Conservation (phyloP, 805 yeast species). For the Spathaspora boniae region DNA sequence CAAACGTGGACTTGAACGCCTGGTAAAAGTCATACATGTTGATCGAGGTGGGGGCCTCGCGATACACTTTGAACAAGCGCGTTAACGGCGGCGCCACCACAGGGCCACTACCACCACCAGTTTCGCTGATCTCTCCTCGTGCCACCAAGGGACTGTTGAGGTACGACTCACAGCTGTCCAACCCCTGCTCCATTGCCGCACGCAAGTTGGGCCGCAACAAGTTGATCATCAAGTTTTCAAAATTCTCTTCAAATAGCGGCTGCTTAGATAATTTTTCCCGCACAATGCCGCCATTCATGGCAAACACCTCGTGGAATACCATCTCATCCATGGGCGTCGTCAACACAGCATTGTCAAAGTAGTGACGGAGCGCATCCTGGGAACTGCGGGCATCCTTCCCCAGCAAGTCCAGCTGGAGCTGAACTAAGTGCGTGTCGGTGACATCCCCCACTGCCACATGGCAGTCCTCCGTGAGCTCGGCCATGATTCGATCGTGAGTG, state of each 20-base stretch:
- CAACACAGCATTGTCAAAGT: conserved; percentile 8
- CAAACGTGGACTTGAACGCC: conserved; percentile 54
- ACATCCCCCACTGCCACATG: conserved; percentile 8
- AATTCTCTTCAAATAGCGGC: conserved; percentile 31
- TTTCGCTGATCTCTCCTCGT: neutral
- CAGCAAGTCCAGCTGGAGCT: conserved; percentile 1
- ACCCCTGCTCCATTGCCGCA: conserved; percentile 24
- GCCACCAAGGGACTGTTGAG: conserved; percentile 15
- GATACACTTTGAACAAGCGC: conserved; percentile 61
- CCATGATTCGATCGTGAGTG: neutral
- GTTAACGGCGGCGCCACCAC: conserved; percentile 14
- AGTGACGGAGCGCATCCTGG: conserved; percentile 1
- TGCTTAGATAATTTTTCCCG: conserved; percentile 1
- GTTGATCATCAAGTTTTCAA: conserved; percentile 35
- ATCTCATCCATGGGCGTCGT: conserved; percentile 19
- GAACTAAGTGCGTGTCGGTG: conserved; percentile 9
- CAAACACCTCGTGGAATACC: conserved; percentile 30
- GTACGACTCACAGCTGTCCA: conserved; percentile 28
- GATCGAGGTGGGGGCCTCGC: conserved; percentile 72
- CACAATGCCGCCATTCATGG: conserved; percentile 24
- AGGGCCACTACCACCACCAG: neutral
- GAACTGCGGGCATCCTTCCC: conserved; percentile 5
- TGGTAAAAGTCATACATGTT: conserved; percentile 65
- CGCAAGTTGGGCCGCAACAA: conserved; percentile 36
- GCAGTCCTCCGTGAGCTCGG: conserved; percentile 4